Evolutionary conservation across 2,329 filamentous ascomycete species (phyloP).

Genomic region (Colletotrichum cuscutae): DNA sequence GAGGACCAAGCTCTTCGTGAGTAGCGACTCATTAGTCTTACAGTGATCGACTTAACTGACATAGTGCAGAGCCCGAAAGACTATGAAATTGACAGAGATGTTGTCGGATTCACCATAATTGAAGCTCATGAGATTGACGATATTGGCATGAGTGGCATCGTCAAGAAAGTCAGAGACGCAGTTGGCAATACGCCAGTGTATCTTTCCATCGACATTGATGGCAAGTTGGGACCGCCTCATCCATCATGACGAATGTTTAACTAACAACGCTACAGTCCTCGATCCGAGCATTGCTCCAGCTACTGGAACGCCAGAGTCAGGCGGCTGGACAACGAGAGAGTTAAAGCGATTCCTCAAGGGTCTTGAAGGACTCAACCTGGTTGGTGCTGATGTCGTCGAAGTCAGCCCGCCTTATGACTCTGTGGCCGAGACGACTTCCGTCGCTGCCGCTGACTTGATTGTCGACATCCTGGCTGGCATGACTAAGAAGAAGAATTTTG

Average conservation of each 20-base stretch:
- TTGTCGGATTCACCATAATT: slow-evolving; percentile 53
- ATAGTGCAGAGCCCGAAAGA: neutral
- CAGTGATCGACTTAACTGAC: neutral
- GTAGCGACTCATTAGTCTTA: neutral
- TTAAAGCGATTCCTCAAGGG: neutral
- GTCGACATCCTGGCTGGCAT: slow-evolving; percentile 1
- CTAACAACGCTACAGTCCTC: neutral
- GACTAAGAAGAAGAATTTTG: neutral
- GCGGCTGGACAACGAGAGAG: neutral
- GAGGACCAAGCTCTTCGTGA: slow-evolving; percentile 61
- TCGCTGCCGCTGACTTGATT: slow-evolving; percentile 8
- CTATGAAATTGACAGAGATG: neutral
- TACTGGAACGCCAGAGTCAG: neutral
- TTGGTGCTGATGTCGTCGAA: slow-evolving; percentile 66
- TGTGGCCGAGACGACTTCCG: slow-evolving; percentile 79
- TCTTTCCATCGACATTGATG: neutral
- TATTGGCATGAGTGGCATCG: slow-evolving; percentile 75
- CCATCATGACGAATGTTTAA: neutral
- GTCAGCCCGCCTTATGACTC: slow-evolving; percentile 87
- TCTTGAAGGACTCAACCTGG: neutral
- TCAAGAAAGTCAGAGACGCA: slow-evolving; percentile 73
- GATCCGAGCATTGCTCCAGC: neutral
- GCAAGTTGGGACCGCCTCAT: neutral
- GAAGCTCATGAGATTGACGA: slow-evolving; percentile 90
- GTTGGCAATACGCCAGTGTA: neutral